Base-by-base conservation (phyloP, 768 basidiomycete species). In the Collybia mongolica region DNA sequence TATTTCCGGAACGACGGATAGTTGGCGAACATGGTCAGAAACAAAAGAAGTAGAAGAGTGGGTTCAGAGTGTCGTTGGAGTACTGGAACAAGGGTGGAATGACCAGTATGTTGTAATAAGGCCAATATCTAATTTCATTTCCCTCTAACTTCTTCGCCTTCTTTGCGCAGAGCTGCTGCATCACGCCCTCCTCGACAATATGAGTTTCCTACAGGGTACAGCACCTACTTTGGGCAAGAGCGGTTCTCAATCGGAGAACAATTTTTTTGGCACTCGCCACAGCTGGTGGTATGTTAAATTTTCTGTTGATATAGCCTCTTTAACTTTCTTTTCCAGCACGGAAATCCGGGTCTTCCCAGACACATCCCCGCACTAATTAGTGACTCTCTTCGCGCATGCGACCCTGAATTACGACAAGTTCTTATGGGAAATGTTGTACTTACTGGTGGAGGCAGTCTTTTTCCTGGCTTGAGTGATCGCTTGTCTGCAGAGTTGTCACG, bases 201-300 rank as follows among this genome's bases (percentile, higher is more conserved):
- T 71, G 97, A 99, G 71, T 98, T 99, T 72, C 92, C 97, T 0
- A 93, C 91, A 28, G 97, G 97, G 1, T 98, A 84, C 71, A 92
- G 86, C 62, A 76, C 82, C 8, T 84, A 83, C 60, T 97, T 94
- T 68, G 89, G 87, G 0, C 60, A 78, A 7, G 91, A 98, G 62
- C 82, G 96, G 28, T 90, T 84, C 66, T 73, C 78, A 50, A 84
- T 93, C 12, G 90, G 94, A 44, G 97, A 99, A 67, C 84, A 92
- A 51, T 86, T 92, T 66, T 98, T 96, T 75, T 79, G 77, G 51
- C 91, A 94, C 57, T 76, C 81, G 4, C 74, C 70, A 29, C 72
- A 77, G 37, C 70, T 84, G 26, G 68, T 77, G 45, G 82, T 84
- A 63, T 24, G 77, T 66, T 20, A 26, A 28, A 42, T 9, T 32